A percentile compares a stretch with the other conserved stretches of the same genome.
phyloP scores from a whole-genome alignment of 768 basidiomycete genomes.

The Mycena epipterygia region DNA sequence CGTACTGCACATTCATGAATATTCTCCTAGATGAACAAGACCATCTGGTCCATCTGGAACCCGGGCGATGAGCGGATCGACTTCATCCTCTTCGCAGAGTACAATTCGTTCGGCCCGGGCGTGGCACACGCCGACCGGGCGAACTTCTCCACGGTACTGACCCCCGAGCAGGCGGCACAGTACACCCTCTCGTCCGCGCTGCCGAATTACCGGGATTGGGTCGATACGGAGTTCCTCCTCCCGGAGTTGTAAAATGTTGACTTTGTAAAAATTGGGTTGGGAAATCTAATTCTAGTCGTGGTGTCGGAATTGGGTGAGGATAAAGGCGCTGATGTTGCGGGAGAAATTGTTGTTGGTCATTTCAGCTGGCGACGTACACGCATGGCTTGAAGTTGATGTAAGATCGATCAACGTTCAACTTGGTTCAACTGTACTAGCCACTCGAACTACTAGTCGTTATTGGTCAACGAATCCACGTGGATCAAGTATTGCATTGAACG shows the following conservation, averaged over 20 bases:
- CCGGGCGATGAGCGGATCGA: conserved; percentile 40
- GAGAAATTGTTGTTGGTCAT: too few relatives aligned
- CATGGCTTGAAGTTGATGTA: too few relatives aligned
- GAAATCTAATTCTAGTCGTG: not conserved
- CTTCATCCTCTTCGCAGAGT: conserved; percentile 44
- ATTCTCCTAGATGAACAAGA: conserved; percentile 33
- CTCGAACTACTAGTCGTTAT: too few relatives aligned
- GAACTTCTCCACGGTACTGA: conserved; percentile 38
- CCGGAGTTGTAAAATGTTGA: not conserved
- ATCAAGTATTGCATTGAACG: too few relatives aligned
- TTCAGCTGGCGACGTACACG: too few relatives aligned
- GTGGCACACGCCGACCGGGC: conserved; percentile 27
- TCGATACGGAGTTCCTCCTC: conserved; percentile 36
- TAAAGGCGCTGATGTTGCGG: too few relatives aligned
- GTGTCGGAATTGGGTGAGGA: not conserved
- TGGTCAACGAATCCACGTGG: too few relatives aligned
- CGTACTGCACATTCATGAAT: not conserved
- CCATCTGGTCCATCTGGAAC: conserved; percentile 47
- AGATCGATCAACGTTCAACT: too few relatives aligned
- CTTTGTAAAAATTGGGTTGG: not conserved
- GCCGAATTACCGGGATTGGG: conserved; percentile 38
- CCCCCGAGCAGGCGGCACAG: conserved; percentile 27
- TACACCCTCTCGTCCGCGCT: conserved; percentile 34
- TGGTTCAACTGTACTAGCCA: too few relatives aligned
- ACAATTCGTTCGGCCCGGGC: conserved; percentile 38